Conservation (phyloP, 345 rosid genomes). For the Anastatica hierochuntica region DNA sequence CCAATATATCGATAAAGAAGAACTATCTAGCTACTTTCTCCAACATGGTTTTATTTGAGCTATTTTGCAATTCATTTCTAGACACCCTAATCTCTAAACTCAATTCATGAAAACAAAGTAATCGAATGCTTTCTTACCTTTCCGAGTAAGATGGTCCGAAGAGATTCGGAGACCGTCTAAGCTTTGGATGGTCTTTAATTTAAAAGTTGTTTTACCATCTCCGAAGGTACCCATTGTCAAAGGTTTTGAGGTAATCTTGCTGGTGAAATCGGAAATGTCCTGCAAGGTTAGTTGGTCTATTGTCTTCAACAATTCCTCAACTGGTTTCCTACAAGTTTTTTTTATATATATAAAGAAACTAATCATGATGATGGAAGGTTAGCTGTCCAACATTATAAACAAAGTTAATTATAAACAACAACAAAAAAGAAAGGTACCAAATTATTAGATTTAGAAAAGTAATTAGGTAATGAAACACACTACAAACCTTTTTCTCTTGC, state of each 20-base stretch:
- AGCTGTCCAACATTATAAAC: constrained; percentile 29
- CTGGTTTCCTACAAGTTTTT: constrained; percentile 73
- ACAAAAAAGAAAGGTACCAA: background rate
- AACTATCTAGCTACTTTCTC: too few species aligned
- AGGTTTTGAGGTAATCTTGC: constrained; percentile 60
- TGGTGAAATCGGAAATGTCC: constrained; percentile 44
- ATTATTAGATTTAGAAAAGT: background rate
- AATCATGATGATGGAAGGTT: background rate
- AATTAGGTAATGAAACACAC: background rate
- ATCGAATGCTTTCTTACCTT: too few species aligned
- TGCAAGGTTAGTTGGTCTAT: constrained; percentile 50
- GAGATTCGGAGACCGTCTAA: too few species aligned
- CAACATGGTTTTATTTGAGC: too few species aligned
- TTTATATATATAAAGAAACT: background rate
- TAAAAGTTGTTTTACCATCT: constrained; percentile 51
- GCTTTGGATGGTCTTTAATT: too few species aligned
- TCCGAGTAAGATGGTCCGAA: too few species aligned
- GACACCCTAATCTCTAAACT: too few species aligned
- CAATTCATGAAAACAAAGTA: too few species aligned
- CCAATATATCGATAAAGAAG: too few species aligned
- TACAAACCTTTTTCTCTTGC: constrained; percentile 49
- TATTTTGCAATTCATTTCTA: too few species aligned
- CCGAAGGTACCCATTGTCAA: constrained; percentile 83
- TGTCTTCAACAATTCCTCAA: constrained; percentile 57
- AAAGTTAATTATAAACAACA: background rate